Conservation (phyloP, 225 moss, liverwort and hornwort species). For the Sphagnum contortum region DNA sequence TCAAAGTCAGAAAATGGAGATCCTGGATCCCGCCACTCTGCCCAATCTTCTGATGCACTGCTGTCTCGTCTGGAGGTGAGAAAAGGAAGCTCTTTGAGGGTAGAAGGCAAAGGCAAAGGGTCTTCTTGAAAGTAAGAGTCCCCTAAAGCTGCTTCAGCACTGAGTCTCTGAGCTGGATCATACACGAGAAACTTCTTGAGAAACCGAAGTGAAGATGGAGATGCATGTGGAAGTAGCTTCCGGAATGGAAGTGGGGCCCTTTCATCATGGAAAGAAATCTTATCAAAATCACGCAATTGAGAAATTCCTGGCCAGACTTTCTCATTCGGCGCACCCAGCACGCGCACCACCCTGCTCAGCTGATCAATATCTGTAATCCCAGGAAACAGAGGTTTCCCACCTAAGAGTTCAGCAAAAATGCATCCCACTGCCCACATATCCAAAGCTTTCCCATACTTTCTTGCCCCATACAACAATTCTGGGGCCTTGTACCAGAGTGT, state of each 20-base stretch:
- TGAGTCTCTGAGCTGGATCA: slow-evolving; percentile 59
- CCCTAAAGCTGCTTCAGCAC: slow-evolving; percentile 50
- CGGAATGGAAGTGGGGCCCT: slow-evolving; percentile 48
- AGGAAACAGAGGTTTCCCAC: slow-evolving; percentile 78
- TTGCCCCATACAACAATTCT: slow-evolving; percentile 88
- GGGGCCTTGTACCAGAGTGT: slow-evolving; percentile 98
- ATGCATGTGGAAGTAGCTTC: slow-evolving; percentile 50
- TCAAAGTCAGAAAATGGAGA: slow-evolving; percentile 91
- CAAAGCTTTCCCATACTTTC: slow-evolving; percentile 68
- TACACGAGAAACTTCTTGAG: slow-evolving; percentile 72
- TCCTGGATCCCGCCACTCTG: slow-evolving; percentile 74
- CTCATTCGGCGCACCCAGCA: slow-evolving; percentile 75
- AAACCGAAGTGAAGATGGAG: slow-evolving; percentile 49
- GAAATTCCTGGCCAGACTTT: slow-evolving; percentile 70
- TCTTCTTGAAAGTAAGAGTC: slow-evolving; percentile 66
- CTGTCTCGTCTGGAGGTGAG: slow-evolving; percentile 55
- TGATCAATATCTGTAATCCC: slow-evolving; percentile 92
- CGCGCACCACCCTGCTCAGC: slow-evolving; percentile 77
- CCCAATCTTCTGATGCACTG: slow-evolving; percentile 78
- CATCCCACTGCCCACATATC: slow-evolving; percentile 91
- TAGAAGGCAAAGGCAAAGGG: slow-evolving; percentile 38
- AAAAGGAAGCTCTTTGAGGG: slow-evolving; percentile 47
- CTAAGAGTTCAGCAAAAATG: slow-evolving; percentile 81
- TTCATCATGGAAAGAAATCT: slow-evolving; percentile 77
- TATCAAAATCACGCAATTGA: slow-evolving; percentile 72